These are phyloP conservation scores for Scutellaria galericulata DNA, from an alignment of 257 asterid species.

Conservation along the genomic window DNA sequence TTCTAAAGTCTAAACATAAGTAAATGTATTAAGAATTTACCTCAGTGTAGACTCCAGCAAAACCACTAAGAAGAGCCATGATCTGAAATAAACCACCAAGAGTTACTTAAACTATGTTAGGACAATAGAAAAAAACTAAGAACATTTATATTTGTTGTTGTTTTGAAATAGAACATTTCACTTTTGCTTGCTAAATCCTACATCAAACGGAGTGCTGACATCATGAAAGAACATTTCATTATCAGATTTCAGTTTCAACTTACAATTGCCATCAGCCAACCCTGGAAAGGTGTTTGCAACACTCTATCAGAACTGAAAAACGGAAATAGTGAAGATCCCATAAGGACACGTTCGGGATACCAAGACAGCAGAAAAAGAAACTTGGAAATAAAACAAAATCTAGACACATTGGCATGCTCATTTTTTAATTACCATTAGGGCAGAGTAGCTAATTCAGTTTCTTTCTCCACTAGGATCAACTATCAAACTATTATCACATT, in stretches of 20 bases:
- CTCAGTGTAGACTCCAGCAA: conserved; percentile 99
- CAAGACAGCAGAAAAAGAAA: conserved; percentile 28
- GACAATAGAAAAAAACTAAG: conserved; percentile 8
- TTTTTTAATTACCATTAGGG: conserved; percentile 4
- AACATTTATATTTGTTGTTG: conserved; percentile 7
- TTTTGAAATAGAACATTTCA: conserved; percentile 15
- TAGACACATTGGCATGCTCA: conserved; percentile 19
- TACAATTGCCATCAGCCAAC: conserved; percentile 99
- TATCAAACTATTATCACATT: conserved; percentile 13
- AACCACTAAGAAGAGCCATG: conserved; percentile 99
- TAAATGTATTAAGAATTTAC: conserved; percentile 47
- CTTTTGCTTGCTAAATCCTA: conserved; percentile 24
- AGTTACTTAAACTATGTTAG: conserved; percentile 21
- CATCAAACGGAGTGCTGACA: conserved; percentile 8
- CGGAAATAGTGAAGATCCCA: conserved; percentile 34
- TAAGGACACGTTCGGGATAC: conserved; percentile 35
- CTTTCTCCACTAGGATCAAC: neutral
- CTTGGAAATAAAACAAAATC: neutral
- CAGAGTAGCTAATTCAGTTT: conserved; percentile 2
- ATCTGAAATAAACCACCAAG: conserved; percentile 57
- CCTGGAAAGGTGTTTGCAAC: conserved; percentile 88
- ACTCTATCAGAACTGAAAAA: conserved; percentile 85
- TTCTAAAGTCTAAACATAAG: conserved; percentile 26
- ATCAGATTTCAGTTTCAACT: conserved; percentile 49
- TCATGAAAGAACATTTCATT: conserved; percentile 17